Evolutionary conservation across 2,329 filamentous ascomycete species (phyloP).

Genomic region (Periconia macrospinosa): DNA sequence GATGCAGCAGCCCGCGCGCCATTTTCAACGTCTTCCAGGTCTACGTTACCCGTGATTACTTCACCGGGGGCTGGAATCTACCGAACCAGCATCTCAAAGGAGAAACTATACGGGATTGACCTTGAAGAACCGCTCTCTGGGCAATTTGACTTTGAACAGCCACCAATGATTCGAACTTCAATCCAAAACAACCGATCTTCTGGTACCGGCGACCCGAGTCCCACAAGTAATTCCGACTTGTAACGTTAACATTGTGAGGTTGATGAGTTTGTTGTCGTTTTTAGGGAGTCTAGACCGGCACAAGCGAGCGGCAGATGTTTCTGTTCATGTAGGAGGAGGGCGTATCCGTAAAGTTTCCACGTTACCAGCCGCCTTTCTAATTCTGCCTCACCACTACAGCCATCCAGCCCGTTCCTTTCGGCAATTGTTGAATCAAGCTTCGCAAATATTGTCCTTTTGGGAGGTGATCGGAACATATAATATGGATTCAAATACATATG

Average conservation of each 20-base stretch:
- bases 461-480: too few relatives aligned
- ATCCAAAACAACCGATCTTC: constrained; percentile 28
- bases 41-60: constrained; percentile 13
- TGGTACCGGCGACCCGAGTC: constrained; percentile 9
- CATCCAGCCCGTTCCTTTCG: too few relatives aligned
- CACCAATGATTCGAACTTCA: constrained; percentile 25
- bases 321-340: too few relatives aligned
- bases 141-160: constrained; percentile 16
- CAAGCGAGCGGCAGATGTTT: not conserved
- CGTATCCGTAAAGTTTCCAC: too few relatives aligned
- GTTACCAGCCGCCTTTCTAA: too few relatives aligned
- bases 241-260: not conserved
- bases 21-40: constrained; percentile 16
- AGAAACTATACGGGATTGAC: constrained; percentile 10
- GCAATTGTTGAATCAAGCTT: too few relatives aligned
- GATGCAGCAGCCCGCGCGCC: constrained; percentile 18
- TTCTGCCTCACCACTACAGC: too few relatives aligned
- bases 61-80: constrained; percentile 14
- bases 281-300: not conserved
- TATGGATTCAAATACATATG: too few relatives aligned
- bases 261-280: not conserved
- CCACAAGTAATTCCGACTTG: constrained; percentile 11
- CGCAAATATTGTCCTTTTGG: too few relatives aligned
- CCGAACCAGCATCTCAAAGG: not conserved
- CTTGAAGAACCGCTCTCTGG: constrained; percentile 9